Evolutionary conservation across 495 filamentous ascomycete species (phyloP), one percentile per base, ranked within the genome.

Genomic region (Podospora appendiculata): DNA sequence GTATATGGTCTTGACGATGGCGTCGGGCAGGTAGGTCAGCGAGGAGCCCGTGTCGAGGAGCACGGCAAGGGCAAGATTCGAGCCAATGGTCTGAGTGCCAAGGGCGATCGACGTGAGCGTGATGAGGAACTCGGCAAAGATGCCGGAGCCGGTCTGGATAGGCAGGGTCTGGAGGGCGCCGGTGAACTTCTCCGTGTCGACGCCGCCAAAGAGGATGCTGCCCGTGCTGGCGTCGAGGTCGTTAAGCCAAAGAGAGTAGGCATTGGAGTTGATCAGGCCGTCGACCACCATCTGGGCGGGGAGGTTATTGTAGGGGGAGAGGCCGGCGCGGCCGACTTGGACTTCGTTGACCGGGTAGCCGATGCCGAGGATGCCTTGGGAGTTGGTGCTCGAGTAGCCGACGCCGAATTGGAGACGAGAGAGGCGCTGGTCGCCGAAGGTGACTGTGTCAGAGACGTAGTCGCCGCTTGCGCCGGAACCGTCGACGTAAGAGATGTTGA

Each of bases 401-500:
- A 96, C 76, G 16, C 92, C 93, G 65, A 97, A 93, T 64, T 96
- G 89, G 41, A 96, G 75, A 41, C 72, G 66, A 38, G 73, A 67
- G 41, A 98, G 59, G 12, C 62, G 80, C 39, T 73, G 65, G 25
- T 73, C 76, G 1, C 83, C 88, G 53, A 98, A 80, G 5, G 66
- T 67, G 48, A 98, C 67, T 1, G 78, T 86, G 63, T 98, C 93
- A 2, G 79, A 84, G 9, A 82, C 88, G 67, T 96, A 96, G 61
- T 92, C 89, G 8, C 93, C 93, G 6, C 64, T 58, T 0, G 92
- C 88, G 36, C 82, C 87, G 1, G 87, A 85, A 42, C 87, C 87
- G 67, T 97, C 93, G 25, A 89, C 88, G 62, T 98, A 98, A 8
- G 82, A 82, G 52, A 98, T 96, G 59, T 92, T 87, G 73, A 98